These are phyloP conservation scores for Cardamine resedifolia DNA, from an alignment of 345 rosid species.

Conservation along the genomic window DNA sequence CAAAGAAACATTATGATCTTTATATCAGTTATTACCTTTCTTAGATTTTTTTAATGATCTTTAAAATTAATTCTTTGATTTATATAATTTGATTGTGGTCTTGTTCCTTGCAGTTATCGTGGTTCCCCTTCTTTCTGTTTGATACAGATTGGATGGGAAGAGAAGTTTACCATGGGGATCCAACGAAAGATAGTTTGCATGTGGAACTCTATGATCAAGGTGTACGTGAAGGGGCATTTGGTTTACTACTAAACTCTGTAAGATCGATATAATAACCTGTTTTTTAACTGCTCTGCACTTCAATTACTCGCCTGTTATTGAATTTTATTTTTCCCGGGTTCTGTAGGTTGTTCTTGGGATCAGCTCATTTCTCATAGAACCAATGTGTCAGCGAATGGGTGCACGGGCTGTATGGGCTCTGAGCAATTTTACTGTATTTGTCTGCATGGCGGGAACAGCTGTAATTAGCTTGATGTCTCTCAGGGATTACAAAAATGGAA, in stretches of 20 bases:
- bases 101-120: slow-evolving; percentile 70
- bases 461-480: slow-evolving; percentile 72
- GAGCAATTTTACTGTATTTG: slow-evolving; percentile 84
- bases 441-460: slow-evolving; percentile 82
- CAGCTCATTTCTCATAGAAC: slow-evolving; percentile 85
- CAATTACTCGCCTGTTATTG: background rate
- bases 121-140: slow-evolving; percentile 98
- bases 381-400: slow-evolving; percentile 85
- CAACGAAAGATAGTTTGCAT: slow-evolving; percentile 56
- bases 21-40: slow-evolving; percentile 4
- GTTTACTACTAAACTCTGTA: slow-evolving; percentile 99
- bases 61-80: background rate
- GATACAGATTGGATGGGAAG: slow-evolving; percentile 99
- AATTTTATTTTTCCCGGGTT: slow-evolving; percentile 2
- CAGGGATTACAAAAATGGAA: slow-evolving; percentile 47
- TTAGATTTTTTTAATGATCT: background rate
- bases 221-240: slow-evolving; percentile 98
- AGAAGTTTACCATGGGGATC: slow-evolving; percentile 95
- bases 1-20: background rate
- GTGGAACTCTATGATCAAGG: slow-evolving; percentile 76
- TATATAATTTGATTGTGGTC: slow-evolving; percentile 3
- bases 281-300: background rate
- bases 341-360: slow-evolving; percentile 88
- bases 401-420: slow-evolving; percentile 85
- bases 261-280: slow-evolving; percentile 40